phyloP scores from a whole-genome alignment of 768 basidiomycete genomes.

The Mycena latifolia region DNA sequence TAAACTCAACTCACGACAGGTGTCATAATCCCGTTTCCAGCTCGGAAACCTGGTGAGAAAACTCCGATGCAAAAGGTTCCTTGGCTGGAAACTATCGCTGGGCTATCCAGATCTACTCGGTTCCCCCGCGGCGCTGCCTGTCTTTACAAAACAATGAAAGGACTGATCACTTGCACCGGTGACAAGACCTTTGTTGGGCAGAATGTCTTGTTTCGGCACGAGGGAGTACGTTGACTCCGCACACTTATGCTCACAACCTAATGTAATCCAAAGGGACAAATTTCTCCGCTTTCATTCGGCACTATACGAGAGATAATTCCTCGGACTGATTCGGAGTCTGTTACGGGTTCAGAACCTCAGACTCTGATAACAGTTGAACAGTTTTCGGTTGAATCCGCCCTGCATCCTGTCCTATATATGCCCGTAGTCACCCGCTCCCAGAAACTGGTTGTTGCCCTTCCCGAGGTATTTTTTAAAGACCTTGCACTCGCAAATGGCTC shows the following conservation, averaged over 20 bases:
- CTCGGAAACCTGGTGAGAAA: neutral
- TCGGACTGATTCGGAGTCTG: too few species aligned
- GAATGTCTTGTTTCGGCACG: neutral
- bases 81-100: neutral
- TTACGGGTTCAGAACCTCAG: too few species aligned
- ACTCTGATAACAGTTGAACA: neutral
- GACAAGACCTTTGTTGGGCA: neutral
- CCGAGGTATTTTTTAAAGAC: neutral
- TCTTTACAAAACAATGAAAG: neutral
- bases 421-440: neutral
- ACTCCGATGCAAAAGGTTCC: neutral
- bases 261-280: too few species aligned
- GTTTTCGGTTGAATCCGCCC: neutral
- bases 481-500: neutral
- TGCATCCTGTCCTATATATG: neutral
- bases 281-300: conserved; percentile 11
- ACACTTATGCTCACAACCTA: too few species aligned
- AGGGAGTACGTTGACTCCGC: neutral
- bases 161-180: neutral
- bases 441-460: neutral
- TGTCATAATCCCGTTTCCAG: neutral
- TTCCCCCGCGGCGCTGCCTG: neutral
- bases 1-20: too few species aligned
- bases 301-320: conserved; percentile 12
- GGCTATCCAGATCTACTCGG: neutral